A percentile compares a stretch with the other conserved stretches of the same genome.
Evolutionary conservation across 2,329 filamentous ascomycete species (phyloP).

Genomic region (Graphilbum fragrans): DNA sequence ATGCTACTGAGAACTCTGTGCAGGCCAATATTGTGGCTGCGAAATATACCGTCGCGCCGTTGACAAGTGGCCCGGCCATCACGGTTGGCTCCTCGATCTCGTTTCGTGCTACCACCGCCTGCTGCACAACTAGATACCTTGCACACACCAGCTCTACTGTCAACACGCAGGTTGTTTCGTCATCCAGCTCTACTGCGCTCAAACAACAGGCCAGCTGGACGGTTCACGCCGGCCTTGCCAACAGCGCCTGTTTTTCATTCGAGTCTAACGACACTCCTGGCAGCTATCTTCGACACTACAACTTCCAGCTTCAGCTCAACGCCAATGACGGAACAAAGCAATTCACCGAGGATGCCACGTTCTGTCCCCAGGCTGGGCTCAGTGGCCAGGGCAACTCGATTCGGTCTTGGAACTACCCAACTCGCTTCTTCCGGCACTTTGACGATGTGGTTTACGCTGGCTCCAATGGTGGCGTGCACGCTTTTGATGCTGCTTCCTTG

Average conservation of each 20-base stretch:
- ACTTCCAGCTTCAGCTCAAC: slow-evolving; percentile 36
- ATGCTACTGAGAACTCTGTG: slow-evolving; percentile 43
- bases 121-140: slow-evolving; percentile 32
- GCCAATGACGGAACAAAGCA: slow-evolving; percentile 41
- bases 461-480: slow-evolving; percentile 42
- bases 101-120: slow-evolving; percentile 39
- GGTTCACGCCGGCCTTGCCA: slow-evolving; percentile 41
- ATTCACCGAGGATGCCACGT: slow-evolving; percentile 51
- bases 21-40: slow-evolving; percentile 50
- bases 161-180: slow-evolving; percentile 29
- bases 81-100: not conserved
- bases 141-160: slow-evolving; percentile 37
- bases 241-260: slow-evolving; percentile 47
- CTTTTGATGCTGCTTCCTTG: slow-evolving; percentile 32
- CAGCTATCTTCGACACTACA: slow-evolving; percentile 43
- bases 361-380: slow-evolving; percentile 42
- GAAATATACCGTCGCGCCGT: slow-evolving; percentile 29
- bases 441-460: slow-evolving; percentile 30
- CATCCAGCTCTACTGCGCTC: slow-evolving; percentile 33
- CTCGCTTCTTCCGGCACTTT: slow-evolving; percentile 41
- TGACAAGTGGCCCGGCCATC: too few species aligned
- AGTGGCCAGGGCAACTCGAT: slow-evolving; percentile 38
- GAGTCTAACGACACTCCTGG: slow-evolving; percentile 46
- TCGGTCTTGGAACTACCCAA: slow-evolving; percentile 47
- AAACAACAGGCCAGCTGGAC: slow-evolving; percentile 41